Percentiles rank a stretch among this genome's conserved stretches.
These are phyloP conservation scores for Diaporthe citrichinensis DNA, from an alignment of 2,329 filamentous ascomycete species.

Conservation along the genomic window DNA sequence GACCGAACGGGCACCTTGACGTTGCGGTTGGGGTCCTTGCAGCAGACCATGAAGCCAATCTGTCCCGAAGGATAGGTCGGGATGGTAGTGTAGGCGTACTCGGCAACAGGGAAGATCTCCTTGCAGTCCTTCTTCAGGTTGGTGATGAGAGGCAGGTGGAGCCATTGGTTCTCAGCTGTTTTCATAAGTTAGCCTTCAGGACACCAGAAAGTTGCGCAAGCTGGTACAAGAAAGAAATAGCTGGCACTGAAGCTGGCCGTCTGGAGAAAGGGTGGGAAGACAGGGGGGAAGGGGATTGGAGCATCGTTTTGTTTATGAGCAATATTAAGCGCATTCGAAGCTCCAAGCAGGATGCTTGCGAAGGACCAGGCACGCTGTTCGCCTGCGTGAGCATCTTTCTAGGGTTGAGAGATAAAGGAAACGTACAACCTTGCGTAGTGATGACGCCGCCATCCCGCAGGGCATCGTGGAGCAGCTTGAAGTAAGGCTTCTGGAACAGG, in stretches of 20 bases:
- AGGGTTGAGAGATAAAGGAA: conserved; percentile 69
- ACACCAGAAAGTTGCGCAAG: neutral
- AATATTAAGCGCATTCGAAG: conserved; percentile 28
- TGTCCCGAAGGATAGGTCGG: conserved; percentile 99
- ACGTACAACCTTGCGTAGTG: conserved; percentile 99
- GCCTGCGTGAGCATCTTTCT: conserved; percentile 48
- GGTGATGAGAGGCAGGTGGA: conserved; percentile 93
- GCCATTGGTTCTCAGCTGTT: conserved; percentile 98
- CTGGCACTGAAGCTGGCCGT: conserved; percentile 1
- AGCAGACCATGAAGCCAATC: conserved; percentile 99
- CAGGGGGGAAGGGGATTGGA: neutral
- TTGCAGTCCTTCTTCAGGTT: conserved; percentile 97
- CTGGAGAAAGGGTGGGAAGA: neutral
- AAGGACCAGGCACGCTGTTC: conserved; percentile 51
- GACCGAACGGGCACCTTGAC: conserved; percentile 86
- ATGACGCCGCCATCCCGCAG: conserved; percentile 97
- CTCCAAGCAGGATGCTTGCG: conserved; percentile 38
- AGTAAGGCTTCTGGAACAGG: conserved; percentile 99
- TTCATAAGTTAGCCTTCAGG: conserved; percentile 17
- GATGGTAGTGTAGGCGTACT: conserved; percentile 99
- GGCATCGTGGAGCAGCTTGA: conserved; percentile 91
- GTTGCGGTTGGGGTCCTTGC: conserved; percentile 89
- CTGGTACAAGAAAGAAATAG: neutral
- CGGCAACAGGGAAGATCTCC: conserved; percentile 96
- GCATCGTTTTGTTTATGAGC: conserved; percentile 18